These are phyloP conservation scores for Leccinum holopus DNA, from an alignment of 1,284 basidiomycete genomes.

Conservation along the genomic window DNA sequence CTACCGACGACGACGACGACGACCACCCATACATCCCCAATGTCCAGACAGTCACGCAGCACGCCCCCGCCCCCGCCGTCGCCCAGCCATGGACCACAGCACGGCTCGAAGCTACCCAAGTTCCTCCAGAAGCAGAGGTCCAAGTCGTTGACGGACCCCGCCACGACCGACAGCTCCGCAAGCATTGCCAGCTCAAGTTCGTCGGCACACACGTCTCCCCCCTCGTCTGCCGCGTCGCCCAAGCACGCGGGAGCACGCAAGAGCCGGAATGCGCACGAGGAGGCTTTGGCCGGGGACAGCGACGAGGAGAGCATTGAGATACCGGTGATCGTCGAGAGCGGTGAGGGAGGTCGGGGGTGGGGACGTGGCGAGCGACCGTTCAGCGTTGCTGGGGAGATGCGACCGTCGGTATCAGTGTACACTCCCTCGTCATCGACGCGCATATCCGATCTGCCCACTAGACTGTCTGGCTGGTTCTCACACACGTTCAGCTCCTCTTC, in stretches of 20 bases:
- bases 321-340: constrained; percentile 53
- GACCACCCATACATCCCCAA: constrained; percentile 13
- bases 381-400: constrained; percentile 44
- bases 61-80: constrained; percentile 37
- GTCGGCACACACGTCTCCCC: constrained; percentile 32
- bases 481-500: constrained; percentile 70
- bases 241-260: constrained; percentile 27
- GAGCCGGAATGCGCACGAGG: constrained; percentile 18
- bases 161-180: constrained; percentile 39
- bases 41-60: constrained; percentile 42
- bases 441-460: constrained; percentile 54
- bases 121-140: constrained; percentile 65
- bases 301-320: constrained; percentile 37
- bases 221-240: constrained; percentile 25
- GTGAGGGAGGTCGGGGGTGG: constrained; percentile 42
- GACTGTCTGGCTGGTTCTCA: constrained; percentile 75
- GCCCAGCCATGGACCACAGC: constrained; percentile 27
- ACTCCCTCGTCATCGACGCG: constrained; percentile 30
- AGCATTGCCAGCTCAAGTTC: constrained; percentile 44
- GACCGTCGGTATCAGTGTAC: constrained; percentile 36
- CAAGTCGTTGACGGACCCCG: constrained; percentile 52
- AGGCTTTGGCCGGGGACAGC: constrained; percentile 26
- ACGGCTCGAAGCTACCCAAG: constrained; percentile 57
- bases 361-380: constrained; percentile 49
- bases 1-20: constrained; percentile 8